Base-by-base conservation (phyloP, 805 yeast genomes). In the Candida sonorensis region DNA sequence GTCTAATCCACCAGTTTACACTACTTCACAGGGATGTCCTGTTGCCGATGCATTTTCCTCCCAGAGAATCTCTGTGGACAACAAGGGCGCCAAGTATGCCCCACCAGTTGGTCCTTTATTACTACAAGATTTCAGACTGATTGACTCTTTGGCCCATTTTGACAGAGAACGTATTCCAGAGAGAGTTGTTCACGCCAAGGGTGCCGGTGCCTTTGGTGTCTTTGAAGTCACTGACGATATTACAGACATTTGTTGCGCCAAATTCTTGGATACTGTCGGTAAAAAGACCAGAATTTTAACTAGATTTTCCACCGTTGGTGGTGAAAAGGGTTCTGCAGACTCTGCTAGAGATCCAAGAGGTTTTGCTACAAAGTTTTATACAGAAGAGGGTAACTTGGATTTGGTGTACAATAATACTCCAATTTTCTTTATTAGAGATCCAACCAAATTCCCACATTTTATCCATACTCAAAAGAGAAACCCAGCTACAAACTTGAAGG, bases 181-280 rank as follows among this genome's bases (percentile, higher is more conserved):
- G 64, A 71, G 95, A 61, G 94, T 85, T 36, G 95, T 86, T 22
- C 95, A 85, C 53, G 95, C 95, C 34, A 85, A 85, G 57, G 95
- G 95, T 46, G 81, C 88, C 10, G 95, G 95, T 53, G 95, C 95
- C 8, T 83, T 68, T 55, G 95, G 95, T 44, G 72, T 68, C 44
- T 86, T 86, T 55, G 94, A 82, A 58, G 88, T 81, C 32, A 85
- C 95, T 10, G 90, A 85, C 46, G 94, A 84, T 49, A 77, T 84
- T 50, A 63, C 84, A 8, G 90, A 82, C 54, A 50, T 82, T 29
- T 75, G 81, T 51, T 66, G 71, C 17, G 77, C 92, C 30, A 74
- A 74, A 35, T 82, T 86, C 63, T 71, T 86, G 46, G 71, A 72
- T 43, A 64, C 72, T 28, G 68, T 81, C 35, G 96, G 96, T 46